phyloP scores from a whole-genome alignment of 163 green algal genomes.

The Chlamydomonas reinhardtii region DNA sequence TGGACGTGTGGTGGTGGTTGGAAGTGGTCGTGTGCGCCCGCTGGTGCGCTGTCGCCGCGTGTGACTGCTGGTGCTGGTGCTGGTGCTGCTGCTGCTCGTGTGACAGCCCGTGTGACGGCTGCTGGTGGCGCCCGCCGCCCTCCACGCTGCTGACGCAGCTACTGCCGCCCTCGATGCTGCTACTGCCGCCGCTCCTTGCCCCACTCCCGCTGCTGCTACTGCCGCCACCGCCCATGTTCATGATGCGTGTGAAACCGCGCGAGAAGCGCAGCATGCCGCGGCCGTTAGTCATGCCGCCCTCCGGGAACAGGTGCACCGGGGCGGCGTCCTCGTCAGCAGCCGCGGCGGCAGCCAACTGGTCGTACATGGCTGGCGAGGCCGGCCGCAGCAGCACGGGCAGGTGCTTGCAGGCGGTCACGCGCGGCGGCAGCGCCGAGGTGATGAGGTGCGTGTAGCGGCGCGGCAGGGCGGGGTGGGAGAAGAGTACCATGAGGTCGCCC shows the following conservation, averaged over 20 bases:
- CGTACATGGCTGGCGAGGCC: slow-evolving; percentile 31
- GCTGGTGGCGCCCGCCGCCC: too few species aligned
- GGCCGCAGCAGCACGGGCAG: slow-evolving; percentile 41
- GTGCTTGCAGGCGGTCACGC: slow-evolving; percentile 25
- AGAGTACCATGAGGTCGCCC: slow-evolving; percentile 53
- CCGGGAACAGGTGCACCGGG: slow-evolving; percentile 30
- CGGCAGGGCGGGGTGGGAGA: slow-evolving; percentile 16
- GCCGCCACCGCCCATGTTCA: background rate
- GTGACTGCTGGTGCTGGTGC: too few species aligned
- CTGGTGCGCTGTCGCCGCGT: too few species aligned
- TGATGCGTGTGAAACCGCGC: slow-evolving; percentile 68
- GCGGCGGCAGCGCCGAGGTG: slow-evolving; percentile 27
- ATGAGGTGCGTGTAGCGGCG: slow-evolving; percentile 51
- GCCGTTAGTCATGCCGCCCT: slow-evolving; percentile 80
- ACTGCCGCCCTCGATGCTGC: too few species aligned
- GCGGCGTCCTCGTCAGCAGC: background rate
- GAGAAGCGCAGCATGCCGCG: slow-evolving; percentile 58
- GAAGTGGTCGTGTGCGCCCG: too few species aligned
- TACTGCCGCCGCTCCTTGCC: too few species aligned
- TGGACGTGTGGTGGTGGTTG: too few species aligned
- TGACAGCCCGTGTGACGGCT: too few species aligned
- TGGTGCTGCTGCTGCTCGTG: too few species aligned
- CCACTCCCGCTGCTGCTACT: background rate
- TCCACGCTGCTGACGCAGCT: too few species aligned
- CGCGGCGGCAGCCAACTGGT: slow-evolving; percentile 10